Evolutionary conservation across 495 filamentous ascomycete species (phyloP), one percentile per base, ranked within the genome.

Genomic region (Aspergillus baeticus): DNA sequence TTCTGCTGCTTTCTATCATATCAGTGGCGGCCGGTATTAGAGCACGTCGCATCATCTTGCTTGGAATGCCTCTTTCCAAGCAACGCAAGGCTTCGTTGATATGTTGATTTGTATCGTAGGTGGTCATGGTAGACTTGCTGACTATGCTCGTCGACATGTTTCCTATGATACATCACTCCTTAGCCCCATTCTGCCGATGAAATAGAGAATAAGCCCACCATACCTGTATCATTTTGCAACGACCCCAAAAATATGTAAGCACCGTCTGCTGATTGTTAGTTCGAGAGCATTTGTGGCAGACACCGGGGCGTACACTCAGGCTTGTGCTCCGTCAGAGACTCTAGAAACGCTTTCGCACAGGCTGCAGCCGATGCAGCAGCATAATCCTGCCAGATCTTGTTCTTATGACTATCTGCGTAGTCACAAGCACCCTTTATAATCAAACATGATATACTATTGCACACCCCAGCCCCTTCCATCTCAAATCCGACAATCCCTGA

Each of bases 341-440:
- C 36, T 20, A 43, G 18, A 6, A 23, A 22, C 1, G 43, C 23
- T 22, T 13, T 23, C 21, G 41, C 17, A 26, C 41, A 22, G 1
- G 20, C 20, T 23, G 41, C 41, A 23, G 41, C 41, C 6, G 20
- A 7, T 4, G 41, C 41, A 44, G 41, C 41, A 23, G 39, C 41
- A 44, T 44, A 44, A n/a, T 44, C 41, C 14, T 44, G 41, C 41
- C 41, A 44, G 26, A 29, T 8, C 26, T 29, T 29, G 46, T 63
- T 70, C 56, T 77, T 76, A 46, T 77, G 72, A 44, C 70, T 65
- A 42, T 75, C 72, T 15, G 71, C 64, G 51, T 75, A 74, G 60
- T 75, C 67, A 54, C 65, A 67, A 3, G 75, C 60, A 0, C 71
- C 69, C 38, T 76, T 73, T 47, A 77, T 60, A 0, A 77, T 61